Evolutionary conservation across 2,329 filamentous ascomycete species (phyloP), one percentile per base, ranked within the genome.

Genomic region (Colletotrichum filicis): DNA sequence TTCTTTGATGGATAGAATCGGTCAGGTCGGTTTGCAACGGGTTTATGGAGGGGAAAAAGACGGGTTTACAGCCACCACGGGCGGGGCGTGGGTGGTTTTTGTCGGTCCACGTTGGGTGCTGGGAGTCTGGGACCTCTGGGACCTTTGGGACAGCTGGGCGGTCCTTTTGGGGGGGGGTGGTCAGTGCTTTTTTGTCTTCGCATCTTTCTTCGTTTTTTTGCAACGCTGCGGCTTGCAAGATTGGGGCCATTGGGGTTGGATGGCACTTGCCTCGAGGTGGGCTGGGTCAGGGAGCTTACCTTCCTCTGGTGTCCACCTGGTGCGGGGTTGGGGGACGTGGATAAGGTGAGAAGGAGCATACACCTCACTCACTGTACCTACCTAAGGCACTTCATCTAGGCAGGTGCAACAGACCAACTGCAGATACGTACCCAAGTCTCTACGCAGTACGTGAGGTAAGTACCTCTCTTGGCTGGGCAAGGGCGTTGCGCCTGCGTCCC

Each of bases 11-110:
- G 59, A 68, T 69, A 60, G 76, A 76, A 75, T 76, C 46, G 22
- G 30, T 64, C 49, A 42, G 55, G 60, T 77, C 79, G 80, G 80
- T 79, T 81, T 79, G 74, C 76, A 77, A 72, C 78, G 79, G 79
- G 74, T 66, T 77, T 79, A 76, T 77, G 76, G 76, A 74, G 62
- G 75, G 74, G 76, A 22, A 73, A 60, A 58, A 68, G 74, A 73
- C 63, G 61, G 55, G 74, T 74, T 46, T 66, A 64, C 61, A 73
- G 58, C 65, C 65, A 62, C 66, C 32, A 58, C 52, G 58, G 69
- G 69, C 70, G 70, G 70, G 66, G 66, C 75, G 68, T 68, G 66
- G 74, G 66, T 63, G 62, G 35, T 68, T 64, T 56, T 70, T 62
- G 68, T 66, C 73, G 49, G 53, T 66, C 55, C 55, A 52, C 46